Base-by-base conservation (phyloP, 2,329 filamentous ascomycete species). In the Fusarium stilboides region DNA sequence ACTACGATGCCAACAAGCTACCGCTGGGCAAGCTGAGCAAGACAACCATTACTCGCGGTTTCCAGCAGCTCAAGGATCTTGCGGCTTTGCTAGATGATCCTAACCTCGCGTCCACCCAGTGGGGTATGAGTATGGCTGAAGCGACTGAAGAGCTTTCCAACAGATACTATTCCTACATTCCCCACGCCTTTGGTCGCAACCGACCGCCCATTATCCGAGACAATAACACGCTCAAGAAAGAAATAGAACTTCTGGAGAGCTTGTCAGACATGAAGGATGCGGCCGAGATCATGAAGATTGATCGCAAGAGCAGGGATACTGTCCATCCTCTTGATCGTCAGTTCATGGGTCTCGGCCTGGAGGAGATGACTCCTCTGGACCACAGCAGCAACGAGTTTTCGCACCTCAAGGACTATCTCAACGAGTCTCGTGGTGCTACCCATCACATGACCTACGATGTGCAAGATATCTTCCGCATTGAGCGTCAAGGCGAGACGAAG, bases 191-290 rank as follows among this genome's bases (percentile, higher is more conserved):
- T 77, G 92, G 93, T 10, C 90, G 93, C 33, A 87, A 88, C 44
- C 85, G 90, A 0, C 92, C 93, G 0, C 92, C 92, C 0, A 75
- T 94, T 70, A 92, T 97, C 72, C 77, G 77, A 34, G 81, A 81
- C 39, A 76, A 86, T 20, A 69, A 70, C 2, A 79, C 86, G 69
- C 85, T 97, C 72, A 94, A 94, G 80, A 86, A 81, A 72, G 94
- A 97, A 80, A 87, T 95, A 70, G 91, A 93, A 44, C 85, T 97
- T 69, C 86, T 97, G 1, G 93, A 97, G 74, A 92, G 89, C 64
- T 82, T 97, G 76, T 91, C 89, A 3, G 93, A 96, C 74, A 95
- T 97, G 92, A 94, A 94, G 79, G 91, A 93, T 62, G 90, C 93
- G 3, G 88, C 89, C 22, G 86, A 90, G 26, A 91, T 97, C 75